Evolutionary conservation across 768 basidiomycete genomes (phyloP), one percentile per base, ranked within the genome.

Genomic region (Mycena capillaripes): DNA sequence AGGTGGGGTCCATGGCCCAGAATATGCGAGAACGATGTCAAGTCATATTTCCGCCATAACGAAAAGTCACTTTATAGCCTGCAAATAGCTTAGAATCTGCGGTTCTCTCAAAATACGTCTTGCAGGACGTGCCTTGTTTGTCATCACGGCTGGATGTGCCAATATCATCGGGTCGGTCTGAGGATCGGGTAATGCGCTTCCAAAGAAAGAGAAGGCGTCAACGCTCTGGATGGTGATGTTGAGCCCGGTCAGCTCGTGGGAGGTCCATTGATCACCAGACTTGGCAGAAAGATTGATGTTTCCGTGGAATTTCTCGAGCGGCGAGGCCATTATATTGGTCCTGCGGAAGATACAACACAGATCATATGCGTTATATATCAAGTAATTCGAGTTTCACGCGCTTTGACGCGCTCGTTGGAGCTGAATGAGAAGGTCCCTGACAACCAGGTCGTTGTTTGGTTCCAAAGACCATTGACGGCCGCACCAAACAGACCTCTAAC

Each of bases 191-290:
- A 66, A 40, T n/a, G 44, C 27, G 46, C 23, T 14, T 27, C 66
- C 66, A 32, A 67, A 67, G 66, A 67, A 59, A 52, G 44, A 48
- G 34, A 38, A 25, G 57, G 66, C 32, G 11, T 52, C 48, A 42
- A 67, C 56, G 46, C 46, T 6, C 14, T 25, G 17, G 38, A 67
- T 52, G 57, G 9, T 72, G 58, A 78, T 79, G 70, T 81, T 77
- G 62, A 76, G 81, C 27, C 74, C 73, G 8, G 66, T 16, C 48
- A 80, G 66, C 14, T 79, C 79, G 57, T 78, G 76, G 32, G 23
- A 21, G 36, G 80, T 78, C 80, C 80, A 79, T 60, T 78, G 77
- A 59, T 72, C 68, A 12, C 79, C 75, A 29, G 77, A 79, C 72
- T 78, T 80, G 2, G 78, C 69, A 52, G 76, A 75, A 25, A 77